Base-by-base conservation (phyloP, 495 filamentous ascomycete genomes). In the Trichocladium antarcticum region DNA sequence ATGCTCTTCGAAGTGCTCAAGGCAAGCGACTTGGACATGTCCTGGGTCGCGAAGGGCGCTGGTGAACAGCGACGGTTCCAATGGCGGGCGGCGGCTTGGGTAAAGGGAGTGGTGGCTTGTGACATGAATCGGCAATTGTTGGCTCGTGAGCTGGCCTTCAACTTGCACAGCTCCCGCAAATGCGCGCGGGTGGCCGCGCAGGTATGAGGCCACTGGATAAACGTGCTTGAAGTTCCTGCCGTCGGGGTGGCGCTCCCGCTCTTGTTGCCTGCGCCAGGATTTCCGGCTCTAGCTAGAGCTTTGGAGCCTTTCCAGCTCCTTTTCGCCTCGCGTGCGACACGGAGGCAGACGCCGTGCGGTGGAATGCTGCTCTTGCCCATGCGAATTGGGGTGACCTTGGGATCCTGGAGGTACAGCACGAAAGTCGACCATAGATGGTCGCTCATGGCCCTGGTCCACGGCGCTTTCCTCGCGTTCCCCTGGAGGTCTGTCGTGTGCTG, bases 381-480 rank as follows among this genome's bases (percentile, higher is more conserved):
- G 57, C 89, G 89, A 68, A 97, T 90, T 0, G 92, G 92, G 1
- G 92, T 98, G 22, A 94, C 84, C 9, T 83, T 88, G 28, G 92
- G 89, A 62, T 97, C 88, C 54, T 89, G 83, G 10, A 96, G 70
- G 59, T 95, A 98, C 9, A 84, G 63, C 54, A 85, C 70, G 60
- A 95, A 97, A 2, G 85, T 89, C 29, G 84, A 80, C 93, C 93
- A 97, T 24, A 98, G 66, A 60, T 98, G 92, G 31, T 82, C 80
- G 65, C 89, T 89, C 87, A 94, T 93, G 16, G 87, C 84, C 38
- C 81, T 76, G 2, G 85, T 93, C 89, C 89, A 98, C 1, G 71
- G 71, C 6, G 69, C 71, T 53, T 68, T 75, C 46, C 70, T 64
- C 36, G 53, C 45, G 39, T 65, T 67, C 5, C 37, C 55, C 29